Percentiles rank a stretch among this genome's conserved stretches.
These are phyloP conservation scores for Boletus tomentosulus DNA, from an alignment of 768 basidiomycete genomes.

Conservation along the genomic window DNA sequence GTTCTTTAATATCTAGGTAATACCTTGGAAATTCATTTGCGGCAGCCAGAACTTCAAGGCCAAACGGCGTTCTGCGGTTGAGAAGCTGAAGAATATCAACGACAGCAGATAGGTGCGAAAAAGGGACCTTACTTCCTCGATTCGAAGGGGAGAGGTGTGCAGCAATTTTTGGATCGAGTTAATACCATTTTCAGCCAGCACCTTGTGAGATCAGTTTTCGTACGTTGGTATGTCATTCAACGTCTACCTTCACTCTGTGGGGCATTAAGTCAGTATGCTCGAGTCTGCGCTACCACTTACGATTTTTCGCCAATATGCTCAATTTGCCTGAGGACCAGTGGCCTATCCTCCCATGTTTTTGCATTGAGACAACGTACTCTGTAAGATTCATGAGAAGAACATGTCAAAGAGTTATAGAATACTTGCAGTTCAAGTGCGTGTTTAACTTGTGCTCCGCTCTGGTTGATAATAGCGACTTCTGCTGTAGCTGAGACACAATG, in stretches of 20 bases:
- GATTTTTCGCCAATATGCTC: constrained; percentile 92
- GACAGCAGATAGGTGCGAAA: background rate
- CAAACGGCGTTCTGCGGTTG: constrained; percentile 73
- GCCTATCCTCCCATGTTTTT: constrained; percentile 89
- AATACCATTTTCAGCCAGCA: constrained; percentile 72
- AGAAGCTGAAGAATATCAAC: constrained; percentile 47
- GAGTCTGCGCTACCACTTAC: constrained; percentile 38
- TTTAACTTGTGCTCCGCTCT: constrained; percentile 64
- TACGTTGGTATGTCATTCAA: background rate
- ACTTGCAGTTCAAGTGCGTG: constrained; percentile 72
- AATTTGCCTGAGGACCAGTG: constrained; percentile 81
- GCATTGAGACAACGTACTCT: constrained; percentile 76
- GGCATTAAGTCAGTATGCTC: background rate
- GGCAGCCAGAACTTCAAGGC: constrained; percentile 59
- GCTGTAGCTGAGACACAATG: constrained; percentile 54
- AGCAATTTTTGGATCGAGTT: constrained; percentile 54
- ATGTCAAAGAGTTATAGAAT: background rate
- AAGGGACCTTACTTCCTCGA: constrained; percentile 54
- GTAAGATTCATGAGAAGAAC: constrained; percentile 1
- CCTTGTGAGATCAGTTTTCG: constrained; percentile 38
- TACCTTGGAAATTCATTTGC: constrained; percentile 67
- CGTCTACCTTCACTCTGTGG: constrained; percentile 23
- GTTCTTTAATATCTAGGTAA: constrained; percentile 47
- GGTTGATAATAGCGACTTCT: constrained; percentile 67
- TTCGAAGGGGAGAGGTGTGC: constrained; percentile 50